Percentiles rank a stretch among this genome's conserved stretches.
Evolutionary conservation across 177 flowering plant species (phyloP).

Genomic region (Vitis hybrid): DNA sequence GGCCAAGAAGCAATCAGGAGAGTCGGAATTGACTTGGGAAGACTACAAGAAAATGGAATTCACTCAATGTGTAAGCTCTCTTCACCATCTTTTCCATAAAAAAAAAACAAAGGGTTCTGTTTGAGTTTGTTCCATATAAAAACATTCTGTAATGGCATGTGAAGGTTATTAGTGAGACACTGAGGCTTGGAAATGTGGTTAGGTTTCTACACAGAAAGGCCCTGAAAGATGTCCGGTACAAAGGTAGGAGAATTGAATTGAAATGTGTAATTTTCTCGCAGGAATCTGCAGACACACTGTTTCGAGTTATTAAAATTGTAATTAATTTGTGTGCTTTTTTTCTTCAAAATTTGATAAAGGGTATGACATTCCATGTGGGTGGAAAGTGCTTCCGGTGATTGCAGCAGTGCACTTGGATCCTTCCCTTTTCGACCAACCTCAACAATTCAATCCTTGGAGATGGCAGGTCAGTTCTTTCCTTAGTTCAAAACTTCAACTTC

Average conservation of each 20-base stretch:
- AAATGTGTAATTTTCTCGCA: not conserved
- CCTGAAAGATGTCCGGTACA: slow-evolving; percentile 66
- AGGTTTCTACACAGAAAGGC: slow-evolving; percentile 90
- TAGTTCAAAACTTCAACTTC: slow-evolving; percentile 1
- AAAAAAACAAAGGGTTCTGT: not conserved
- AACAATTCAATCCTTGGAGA: slow-evolving; percentile 93
- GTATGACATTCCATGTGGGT: slow-evolving; percentile 91
- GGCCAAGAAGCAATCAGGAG: slow-evolving; percentile 53
- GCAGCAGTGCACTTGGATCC: slow-evolving; percentile 91
- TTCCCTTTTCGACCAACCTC: slow-evolving; percentile 71
- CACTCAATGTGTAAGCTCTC: slow-evolving; percentile 80
- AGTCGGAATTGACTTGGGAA: slow-evolving; percentile 70
- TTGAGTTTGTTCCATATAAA: not conserved
- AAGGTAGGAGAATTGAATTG: slow-evolving; percentile 43
- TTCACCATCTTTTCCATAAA: not conserved
- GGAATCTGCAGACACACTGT: slow-evolving; percentile 17
- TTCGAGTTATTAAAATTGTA: not conserved
- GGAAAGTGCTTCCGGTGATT: slow-evolving; percentile 97
- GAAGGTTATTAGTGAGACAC: slow-evolving; percentile 87
- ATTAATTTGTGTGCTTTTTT: not conserved
- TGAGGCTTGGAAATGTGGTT: slow-evolving; percentile 87
- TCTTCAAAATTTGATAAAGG: slow-evolving; percentile 33
- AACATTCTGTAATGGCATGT: not conserved
- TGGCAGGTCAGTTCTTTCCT: slow-evolving; percentile 67
- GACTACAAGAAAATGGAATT: slow-evolving; percentile 95